Evolutionary conservation across 1,139 yeast species (phyloP), one percentile per base, ranked within the genome.

Genomic region (Debaryomyces fabryi): DNA sequence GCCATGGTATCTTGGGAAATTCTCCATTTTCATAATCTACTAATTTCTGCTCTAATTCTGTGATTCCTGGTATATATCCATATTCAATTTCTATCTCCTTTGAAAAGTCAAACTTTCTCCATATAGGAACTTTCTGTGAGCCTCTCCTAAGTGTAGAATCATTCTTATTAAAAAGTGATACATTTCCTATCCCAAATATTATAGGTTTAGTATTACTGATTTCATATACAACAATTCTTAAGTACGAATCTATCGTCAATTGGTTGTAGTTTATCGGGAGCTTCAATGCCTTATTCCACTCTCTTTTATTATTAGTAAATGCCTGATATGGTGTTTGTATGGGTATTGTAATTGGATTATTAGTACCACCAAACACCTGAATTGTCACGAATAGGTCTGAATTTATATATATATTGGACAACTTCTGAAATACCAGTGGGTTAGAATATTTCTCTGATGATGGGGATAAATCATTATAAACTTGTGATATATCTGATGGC

Each of bases 191-290:
- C 1, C 91, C 96, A 58, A 86, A 80, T 2, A 76, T 63, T 2
- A 65, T 58, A 12, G 78, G 74, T 15, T 71, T 65, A 1, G 81
- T 75, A 6, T 85, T 83, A 16, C 76, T 81, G 57, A 76, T 81
- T 58, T 86, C 96, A 81, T 82, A 86, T 10, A 86, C 60, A n/a
- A 79, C 74, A 35, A 93, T 74, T 49, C 79, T 78, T 27, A 92
- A 64, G 54, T 76, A 80, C 2, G 93, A 67, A 39, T 81, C 79
- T 27, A 82, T 62, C 4, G 90, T 84, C 15, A 93, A 64, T 57
- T 90, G 95, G 49, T 81, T 79, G 56, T 87, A 83, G 50, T 77
- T 75, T 6, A 91, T 78, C 0, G 97, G 93, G 43, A 93, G 65
- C 42, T 80, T 76, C 27, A 90, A 65, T 85, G 88, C 83, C 54